Evolutionary conservation across 768 basidiomycete species (phyloP), one percentile per base, ranked within the genome.

Genomic region (Hygrocybe punicea): DNA sequence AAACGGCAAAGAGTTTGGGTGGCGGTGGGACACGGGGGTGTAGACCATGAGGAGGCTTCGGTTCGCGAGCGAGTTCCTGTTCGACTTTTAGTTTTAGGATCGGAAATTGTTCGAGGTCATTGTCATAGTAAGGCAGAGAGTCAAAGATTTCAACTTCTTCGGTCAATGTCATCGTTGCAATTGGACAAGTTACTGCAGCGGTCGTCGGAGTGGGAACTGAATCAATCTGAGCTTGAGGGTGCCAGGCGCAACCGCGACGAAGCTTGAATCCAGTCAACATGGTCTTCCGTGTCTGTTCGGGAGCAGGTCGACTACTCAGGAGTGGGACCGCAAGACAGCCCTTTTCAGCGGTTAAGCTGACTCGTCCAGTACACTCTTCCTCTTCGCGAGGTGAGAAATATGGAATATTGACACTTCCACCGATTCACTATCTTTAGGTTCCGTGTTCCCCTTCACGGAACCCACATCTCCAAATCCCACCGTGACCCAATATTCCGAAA

Each of bases 41-140:
- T 40, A 89, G 74, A n/a, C 71, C 69, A 49, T 77, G 71, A 40
- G 82, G 82, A 16, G 82, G 74, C 61, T 82, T 84, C 60, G 81
- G 78, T 67, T 91, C 85, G n/a, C 81, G 80, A 24, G 85, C 85
- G 39, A 93, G 72, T 68, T 93, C 91, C 61, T 77, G 77, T 55
- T 90, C 87, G 14, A 93, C 91, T 67, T 85, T 87, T 67, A 85
- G 81, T 68, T 81, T 84, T 37, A 93, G 76, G 37, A 79, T 65
- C 1, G 91, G 90, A 58, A 81, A 83, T 55, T 81, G 81, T 58
- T 93, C 89, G 51, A 95, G 79, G 69, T 97, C 93, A 68, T 93
- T 91, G 76, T 98, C 94, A 66, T 91, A 93, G 74, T 97, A 98
- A 16, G 94, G 94, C 60, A 97, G 78, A 23, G 93, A 89, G 71